Evolutionary conservation across 257 asterid genomes (phyloP).

Genomic region (Rubia yunnanensis): DNA sequence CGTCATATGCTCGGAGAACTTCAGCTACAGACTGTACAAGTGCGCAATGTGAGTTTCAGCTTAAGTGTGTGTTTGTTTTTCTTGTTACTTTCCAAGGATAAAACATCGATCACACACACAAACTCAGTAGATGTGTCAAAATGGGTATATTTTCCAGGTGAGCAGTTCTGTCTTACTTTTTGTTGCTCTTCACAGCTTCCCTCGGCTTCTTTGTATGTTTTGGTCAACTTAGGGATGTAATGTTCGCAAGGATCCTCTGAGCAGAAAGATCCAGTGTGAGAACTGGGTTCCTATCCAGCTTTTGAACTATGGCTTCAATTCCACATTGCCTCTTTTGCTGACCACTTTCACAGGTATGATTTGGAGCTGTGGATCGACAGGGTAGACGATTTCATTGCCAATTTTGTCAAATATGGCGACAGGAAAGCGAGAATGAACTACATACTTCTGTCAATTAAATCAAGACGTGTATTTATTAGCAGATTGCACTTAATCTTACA

Average conservation of each 20-base stretch:
- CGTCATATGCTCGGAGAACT: conserved; percentile 64
- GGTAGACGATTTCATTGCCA: not conserved
- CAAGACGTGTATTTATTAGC: too few relatives aligned
- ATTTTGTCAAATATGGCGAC: not conserved
- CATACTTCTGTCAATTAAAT: too few relatives aligned
- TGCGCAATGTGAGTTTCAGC: conserved; percentile 17
- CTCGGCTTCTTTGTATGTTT: not conserved
- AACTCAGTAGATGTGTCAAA: conserved; percentile 45
- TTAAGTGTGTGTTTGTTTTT: not conserved
- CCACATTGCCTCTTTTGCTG: not conserved
- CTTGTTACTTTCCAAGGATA: conserved; percentile 7
- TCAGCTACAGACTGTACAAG: conserved; percentile 35
- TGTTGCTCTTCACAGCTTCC: not conserved
- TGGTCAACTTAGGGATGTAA: conserved; percentile 47
- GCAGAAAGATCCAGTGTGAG: conserved; percentile 22
- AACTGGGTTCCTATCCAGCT: conserved; percentile 17
- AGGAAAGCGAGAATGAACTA: not conserved
- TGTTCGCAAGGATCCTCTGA: conserved; percentile 37
- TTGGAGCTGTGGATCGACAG: not conserved
- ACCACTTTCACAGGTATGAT: not conserved
- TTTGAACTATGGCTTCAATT: conserved; percentile 42
- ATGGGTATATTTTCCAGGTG: conserved; percentile 73
- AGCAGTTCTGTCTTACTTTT: conserved; percentile 4
- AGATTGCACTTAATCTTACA: too few relatives aligned
- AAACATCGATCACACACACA: conserved; percentile 51